Evolutionary conservation across 1,284 basidiomycete species (phyloP).

Genomic region (Pascua sp.): DNA sequence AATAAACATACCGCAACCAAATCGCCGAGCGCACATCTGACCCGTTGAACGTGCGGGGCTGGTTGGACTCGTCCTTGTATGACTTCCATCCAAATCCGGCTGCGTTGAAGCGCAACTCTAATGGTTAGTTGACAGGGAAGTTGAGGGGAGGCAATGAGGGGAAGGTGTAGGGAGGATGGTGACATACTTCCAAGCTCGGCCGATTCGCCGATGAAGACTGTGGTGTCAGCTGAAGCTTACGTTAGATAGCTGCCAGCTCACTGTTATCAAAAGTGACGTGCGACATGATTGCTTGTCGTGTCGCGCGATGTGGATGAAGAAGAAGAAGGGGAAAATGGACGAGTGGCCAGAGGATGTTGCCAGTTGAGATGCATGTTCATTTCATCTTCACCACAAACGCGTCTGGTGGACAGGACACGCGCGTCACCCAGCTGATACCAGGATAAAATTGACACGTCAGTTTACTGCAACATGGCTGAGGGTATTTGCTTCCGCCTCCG

Average conservation of each 20-base stretch:
- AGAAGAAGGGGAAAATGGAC: not conserved
- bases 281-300: conserved; percentile 26
- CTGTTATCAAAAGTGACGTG: conserved; percentile 45
- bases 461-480: too few species aligned
- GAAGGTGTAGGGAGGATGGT: not conserved
- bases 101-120: conserved; percentile 81
- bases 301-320: not conserved
- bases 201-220: conserved; percentile 69
- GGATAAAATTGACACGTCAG: too few species aligned
- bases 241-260: conserved; percentile 5
- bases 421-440: not conserved
- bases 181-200: conserved; percentile 74
- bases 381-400: not conserved
- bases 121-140: not conserved
- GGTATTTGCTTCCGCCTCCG: too few species aligned
- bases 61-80: conserved; percentile 56
- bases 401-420: not conserved
- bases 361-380: not conserved
- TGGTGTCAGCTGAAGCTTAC: not conserved
- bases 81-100: conserved; percentile 88
- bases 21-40: conserved; percentile 79
- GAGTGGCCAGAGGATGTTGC: not conserved
- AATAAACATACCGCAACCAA: conserved; percentile 62
- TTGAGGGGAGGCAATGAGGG: not conserved
- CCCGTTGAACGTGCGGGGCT: conserved; percentile 61